Conservation (phyloP, 164 flowering plant genomes). For the Macadamia integrifolia region DNA sequence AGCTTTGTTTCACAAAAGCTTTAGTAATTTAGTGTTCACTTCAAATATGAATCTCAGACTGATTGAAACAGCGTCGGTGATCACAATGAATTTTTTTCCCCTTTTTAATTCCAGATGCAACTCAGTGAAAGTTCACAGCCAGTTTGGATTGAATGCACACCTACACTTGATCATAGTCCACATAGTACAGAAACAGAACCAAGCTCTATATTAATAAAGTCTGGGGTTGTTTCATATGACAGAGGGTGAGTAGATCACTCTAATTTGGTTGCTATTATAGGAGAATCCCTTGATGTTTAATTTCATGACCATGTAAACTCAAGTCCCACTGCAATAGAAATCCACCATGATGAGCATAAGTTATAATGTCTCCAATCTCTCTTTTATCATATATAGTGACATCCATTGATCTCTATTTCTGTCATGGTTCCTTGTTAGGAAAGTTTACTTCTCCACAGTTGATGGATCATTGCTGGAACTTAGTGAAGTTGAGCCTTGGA, state of each 20-base stretch:
- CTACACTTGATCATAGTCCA: constrained; percentile 19
- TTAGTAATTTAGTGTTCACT: background rate
- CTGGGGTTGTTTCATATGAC: constrained; percentile 59
- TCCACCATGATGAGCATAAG: background rate
- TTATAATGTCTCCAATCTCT: background rate
- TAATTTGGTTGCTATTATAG: background rate
- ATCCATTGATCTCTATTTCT: too few relatives aligned
- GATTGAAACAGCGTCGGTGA: too few relatives aligned
- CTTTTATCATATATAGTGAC: constrained; percentile 9
- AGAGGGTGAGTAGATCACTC: constrained; percentile 46
- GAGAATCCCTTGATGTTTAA: background rate
- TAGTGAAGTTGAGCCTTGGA: constrained; percentile 39
- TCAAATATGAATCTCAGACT: background rate
- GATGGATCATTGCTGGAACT: constrained; percentile 63
- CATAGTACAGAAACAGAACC: constrained; percentile 31
- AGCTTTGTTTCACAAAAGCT: too few relatives aligned
- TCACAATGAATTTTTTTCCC: background rate
- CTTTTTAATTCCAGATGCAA: constrained; percentile 46
- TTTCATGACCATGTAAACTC: background rate
- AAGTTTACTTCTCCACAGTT: constrained; percentile 57
- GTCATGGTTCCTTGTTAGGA: constrained; percentile 31
- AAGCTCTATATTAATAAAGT: constrained; percentile 34
- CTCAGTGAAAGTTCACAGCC: constrained; percentile 54
- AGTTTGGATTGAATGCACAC: constrained; percentile 55
- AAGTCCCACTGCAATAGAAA: background rate